Evolutionary conservation across 1,139 yeast species (phyloP), one percentile per base, ranked within the genome.

Genomic region (Suhomyces terraborum): DNA sequence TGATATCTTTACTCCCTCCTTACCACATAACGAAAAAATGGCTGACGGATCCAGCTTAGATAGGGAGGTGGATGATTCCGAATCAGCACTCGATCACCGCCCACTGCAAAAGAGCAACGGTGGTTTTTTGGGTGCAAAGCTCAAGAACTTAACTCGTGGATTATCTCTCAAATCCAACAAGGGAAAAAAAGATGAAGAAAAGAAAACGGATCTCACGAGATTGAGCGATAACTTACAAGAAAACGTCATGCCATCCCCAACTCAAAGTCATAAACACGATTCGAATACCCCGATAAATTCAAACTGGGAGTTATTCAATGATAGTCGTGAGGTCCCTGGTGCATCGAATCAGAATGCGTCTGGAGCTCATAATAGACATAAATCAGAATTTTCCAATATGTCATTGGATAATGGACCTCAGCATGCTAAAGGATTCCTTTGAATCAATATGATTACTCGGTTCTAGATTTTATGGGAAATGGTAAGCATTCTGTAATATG

Each of bases 181-280:
- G 18, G 42, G 45, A 14, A 41, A 38, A 8, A 38, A 41, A 6
- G 42, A 38, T 2, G 38, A 31, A 7, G 35, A 27, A 9, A 43
- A 43, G 6, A 47, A 48, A 14, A 53, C 53, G n/a, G 37, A 36
- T 18, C 46, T 61, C 19, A 56, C 64, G n/a, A 63, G 72, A 45
- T 51, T 68, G 35, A 67, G 72, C 47, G 74, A 68, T 41, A 64
- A 67, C 3, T 43, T 67, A 27, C 45, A 41, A 26, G 58, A 57
- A 29, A 54, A 51, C 27, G 48, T 47, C 17, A 47, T 38, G 28
- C 47, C 48, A 34, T 45, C 52, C 17, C 49, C 54, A 19, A 42
- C 48, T 25, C 51, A 36, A 14, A 43, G 44, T 29, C 37, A 40
- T 12, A 35, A 32, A n/a, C 46, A 55, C 26, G 48, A 46, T 32